Conservation (phyloP, 1,284 basidiomycete genomes). For the Ustilago crameri region DNA sequence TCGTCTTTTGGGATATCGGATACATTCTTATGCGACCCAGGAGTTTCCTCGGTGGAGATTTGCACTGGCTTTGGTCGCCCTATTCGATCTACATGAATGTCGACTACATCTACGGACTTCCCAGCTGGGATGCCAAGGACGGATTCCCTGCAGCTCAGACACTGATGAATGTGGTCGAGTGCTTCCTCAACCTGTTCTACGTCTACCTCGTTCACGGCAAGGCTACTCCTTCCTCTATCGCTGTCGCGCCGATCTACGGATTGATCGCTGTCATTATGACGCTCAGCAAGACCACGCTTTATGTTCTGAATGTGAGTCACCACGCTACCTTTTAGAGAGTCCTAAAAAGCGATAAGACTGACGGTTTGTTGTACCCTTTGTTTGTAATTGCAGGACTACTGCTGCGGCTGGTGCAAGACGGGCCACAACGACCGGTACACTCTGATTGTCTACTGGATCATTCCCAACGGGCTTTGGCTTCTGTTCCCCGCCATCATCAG, state of each 20-base stretch:
- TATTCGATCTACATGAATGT: slow-evolving; percentile 76
- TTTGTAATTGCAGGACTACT: slow-evolving; percentile 66
- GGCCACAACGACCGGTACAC: slow-evolving; percentile 78
- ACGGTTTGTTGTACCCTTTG: too few relatives aligned
- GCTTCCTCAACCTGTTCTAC: slow-evolving; percentile 77
- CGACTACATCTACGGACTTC: slow-evolving; percentile 80
- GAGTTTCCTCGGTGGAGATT: slow-evolving; percentile 70
- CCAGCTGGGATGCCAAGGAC: slow-evolving; percentile 74
- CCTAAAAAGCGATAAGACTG: too few relatives aligned
- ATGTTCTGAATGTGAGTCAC: slow-evolving; percentile 51
- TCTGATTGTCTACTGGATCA: slow-evolving; percentile 76
- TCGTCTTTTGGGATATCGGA: slow-evolving; percentile 55
- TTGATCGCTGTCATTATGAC: slow-evolving; percentile 81
- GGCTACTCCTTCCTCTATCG: slow-evolving; percentile 70
- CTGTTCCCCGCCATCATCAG: slow-evolving; percentile 76
- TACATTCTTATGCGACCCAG: slow-evolving; percentile 57
- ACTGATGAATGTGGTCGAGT: slow-evolving; percentile 82
- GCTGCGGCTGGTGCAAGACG: slow-evolving; percentile 73
- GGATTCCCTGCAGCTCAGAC: slow-evolving; percentile 90
- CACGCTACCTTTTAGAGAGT: too few relatives aligned
- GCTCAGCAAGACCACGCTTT: slow-evolving; percentile 84
- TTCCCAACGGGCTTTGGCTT: slow-evolving; percentile 84
- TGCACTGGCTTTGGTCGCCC: slow-evolving; percentile 39
- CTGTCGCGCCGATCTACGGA: slow-evolving; percentile 76
- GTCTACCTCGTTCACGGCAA: slow-evolving; percentile 78